A percentile compares a stretch with the other conserved stretches of the same genome.
These are phyloP conservation scores for Hyphopichia fennica DNA, from an alignment of 1,139 yeast genomes.

Conservation along the genomic window DNA sequence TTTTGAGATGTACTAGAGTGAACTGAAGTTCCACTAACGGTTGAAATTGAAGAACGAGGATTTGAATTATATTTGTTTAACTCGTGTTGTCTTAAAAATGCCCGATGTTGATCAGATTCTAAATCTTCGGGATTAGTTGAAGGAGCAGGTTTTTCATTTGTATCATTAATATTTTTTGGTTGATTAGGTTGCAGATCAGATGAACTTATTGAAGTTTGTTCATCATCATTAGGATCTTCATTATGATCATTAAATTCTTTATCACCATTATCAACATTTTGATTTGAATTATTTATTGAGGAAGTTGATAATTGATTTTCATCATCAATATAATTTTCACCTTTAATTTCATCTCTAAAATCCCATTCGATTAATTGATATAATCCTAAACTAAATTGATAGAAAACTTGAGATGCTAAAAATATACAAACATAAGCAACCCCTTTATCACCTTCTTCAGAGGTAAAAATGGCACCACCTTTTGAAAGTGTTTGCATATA, in stretches of 20 bases:
- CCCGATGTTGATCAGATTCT: conserved; percentile 16
- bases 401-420: conserved; percentile 66
- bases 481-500: conserved; percentile 76
- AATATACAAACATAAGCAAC: conserved; percentile 85
- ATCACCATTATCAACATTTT: conserved; percentile 2
- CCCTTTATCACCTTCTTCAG: conserved; percentile 68
- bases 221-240: not conserved
- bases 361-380: conserved; percentile 72
- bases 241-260: not conserved
- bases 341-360: conserved; percentile 42
- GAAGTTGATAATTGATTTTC: not conserved
- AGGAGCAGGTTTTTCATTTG: conserved; percentile 4
- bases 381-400: conserved; percentile 77
- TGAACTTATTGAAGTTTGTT: conserved; percentile 1
- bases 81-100: conserved; percentile 17
- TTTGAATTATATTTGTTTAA: conserved; percentile 10
- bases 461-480: conserved; percentile 57
- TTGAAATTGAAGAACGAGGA: conserved; percentile 8
- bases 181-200: not conserved
- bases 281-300: not conserved
- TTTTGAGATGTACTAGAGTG: not conserved
- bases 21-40: not conserved
- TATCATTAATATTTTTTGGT: not conserved
- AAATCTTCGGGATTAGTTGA: conserved; percentile 4
- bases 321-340: conserved; percentile 7